Base-by-base conservation (phyloP, 2,329 filamentous ascomycete genomes). In the Immersiporthe knoxdaviesiana region DNA sequence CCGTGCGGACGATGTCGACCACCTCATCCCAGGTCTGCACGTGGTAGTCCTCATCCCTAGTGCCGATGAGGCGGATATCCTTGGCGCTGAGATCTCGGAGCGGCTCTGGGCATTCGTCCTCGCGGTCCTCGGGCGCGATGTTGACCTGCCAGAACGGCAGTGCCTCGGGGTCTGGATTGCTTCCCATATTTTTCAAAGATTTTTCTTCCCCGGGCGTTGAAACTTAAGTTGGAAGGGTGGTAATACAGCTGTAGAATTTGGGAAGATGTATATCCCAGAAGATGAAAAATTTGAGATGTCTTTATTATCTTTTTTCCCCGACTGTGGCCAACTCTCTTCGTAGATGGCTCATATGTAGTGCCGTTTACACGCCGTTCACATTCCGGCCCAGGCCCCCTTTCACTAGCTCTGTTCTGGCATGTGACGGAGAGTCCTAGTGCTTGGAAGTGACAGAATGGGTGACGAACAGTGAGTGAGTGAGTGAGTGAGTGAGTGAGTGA, bases 91-190 rank as follows among this genome's bases (percentile, higher is more conserved):
- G 81, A 72, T 87, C 83, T 64, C 77, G 79, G 50, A 97, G 86
- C 76, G 88, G 96, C 7, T 86, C 84, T 0, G 94, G 94, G 76
- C 94, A 97, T 66, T 89, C 83, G 2, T 79, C 74, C 0, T 90
- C 88, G 77, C 90, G 88, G 72, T 90, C 80, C 35, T 83, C 77
- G 47, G 82, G 79, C 0, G 92, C 88, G 21, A 97, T 81, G 78
- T 97, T 97, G 79, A 91, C 85, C 72, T 95, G 91, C 94, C 94
- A 97, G 82, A 91, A 97, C 0, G 91, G 90, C 74, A 82, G 65
- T 35, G 70, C 47, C 10, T 58, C 27, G n/a, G 64, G 54, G 24
- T 69, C 50, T 32, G 63, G 63, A 18, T 71, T 70, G 69, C 75
- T 79, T 50, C 81, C 81, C 82, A 84, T 84, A 8, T 32, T 66